Base-by-base conservation (phyloP, 2,329 filamentous ascomycete species). In the Colletotrichum sp. region DNA sequence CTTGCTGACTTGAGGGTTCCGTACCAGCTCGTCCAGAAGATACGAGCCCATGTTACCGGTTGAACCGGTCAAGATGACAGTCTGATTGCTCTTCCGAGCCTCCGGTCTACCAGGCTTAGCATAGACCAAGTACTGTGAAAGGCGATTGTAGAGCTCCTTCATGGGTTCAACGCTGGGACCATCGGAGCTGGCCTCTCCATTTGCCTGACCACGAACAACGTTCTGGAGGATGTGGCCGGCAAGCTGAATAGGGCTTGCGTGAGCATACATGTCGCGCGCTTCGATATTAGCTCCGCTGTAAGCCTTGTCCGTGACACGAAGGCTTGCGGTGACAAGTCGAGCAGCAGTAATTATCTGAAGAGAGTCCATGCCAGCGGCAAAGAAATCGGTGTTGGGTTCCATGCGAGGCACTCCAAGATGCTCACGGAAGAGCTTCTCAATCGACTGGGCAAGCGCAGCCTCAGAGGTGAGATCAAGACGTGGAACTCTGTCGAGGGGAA, bases 321-420 rank as follows among this genome's bases (percentile, higher is more conserved):
- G 74, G 5, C 83, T 82, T 1, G 79, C 77, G 3, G 80, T 80
- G 7, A 89, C 78, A 65, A 87, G 76, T 64, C 81, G 77, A 36
- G 82, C 80, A 67, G 84, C 69, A 3, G 71, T 77, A 58, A 85
- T 82, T 5, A 86, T 82, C 26, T 86, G 83, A 34, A 87, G 77
- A 0, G 85, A 87, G 75, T 87, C 85, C 48, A 86, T 79, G 1
- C 86, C 85, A 3, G 81, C 78, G 3, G 78, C 78, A 64, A 87
- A 86, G 56, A 87, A 82, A 73, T 87, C 84, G 2, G 80, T 77
- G 13, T 83, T 79, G 0, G 78, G 69, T 0, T 79, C 77, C 4
- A 84, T 12, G 1, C 62, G 56, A 3, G 67, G 58, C 4, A 77
- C 73, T 2, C 58, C 62, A 28, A 80, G 65, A 75, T 78, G 61